Percentiles rank a stretch among this genome's conserved stretches.
These are phyloP conservation scores for Phaeosphaeriaceae sp. DNA, from an alignment of 2,329 filamentous ascomycete species.

Conservation along the genomic window DNA sequence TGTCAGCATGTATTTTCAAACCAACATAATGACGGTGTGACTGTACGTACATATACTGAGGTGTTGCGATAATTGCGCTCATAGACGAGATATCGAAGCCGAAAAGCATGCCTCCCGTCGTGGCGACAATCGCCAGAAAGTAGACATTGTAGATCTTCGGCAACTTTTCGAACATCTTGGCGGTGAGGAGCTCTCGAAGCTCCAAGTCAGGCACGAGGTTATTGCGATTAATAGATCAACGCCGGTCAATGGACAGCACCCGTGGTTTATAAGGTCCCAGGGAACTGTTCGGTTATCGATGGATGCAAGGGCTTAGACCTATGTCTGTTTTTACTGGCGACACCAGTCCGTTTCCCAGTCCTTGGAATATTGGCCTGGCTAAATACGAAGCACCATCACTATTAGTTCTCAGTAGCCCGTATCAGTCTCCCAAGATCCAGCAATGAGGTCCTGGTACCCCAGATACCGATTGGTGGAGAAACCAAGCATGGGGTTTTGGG, in stretches of 20 bases:
- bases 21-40: background rate
- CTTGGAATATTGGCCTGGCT: background rate
- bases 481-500: background rate
- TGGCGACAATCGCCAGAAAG: slow-evolving; percentile 61
- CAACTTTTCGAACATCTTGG: slow-evolving; percentile 45
- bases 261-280: background rate
- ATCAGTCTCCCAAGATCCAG: background rate
- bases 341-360: background rate
- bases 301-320: background rate
- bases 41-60: slow-evolving; percentile 53
- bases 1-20: background rate
- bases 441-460: background rate
- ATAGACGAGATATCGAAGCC: slow-evolving; percentile 66
- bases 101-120: slow-evolving; percentile 62
- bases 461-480: slow-evolving; percentile 1
- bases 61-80: slow-evolving; percentile 60
- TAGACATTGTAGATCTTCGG: slow-evolving; percentile 64
- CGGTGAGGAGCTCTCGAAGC: slow-evolving; percentile 15
- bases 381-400: background rate
- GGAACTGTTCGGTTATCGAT: background rate
- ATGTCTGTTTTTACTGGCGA: background rate
- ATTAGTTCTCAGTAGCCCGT: background rate
- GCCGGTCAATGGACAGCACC: background rate
- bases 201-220: slow-evolving; percentile 8
- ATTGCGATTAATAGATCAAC: background rate